Percentiles rank a stretch among this genome's conserved stretches.
These are phyloP conservation scores for Tylopilus felleus DNA, from an alignment of 768 basidiomycete genomes.

Conservation along the genomic window DNA sequence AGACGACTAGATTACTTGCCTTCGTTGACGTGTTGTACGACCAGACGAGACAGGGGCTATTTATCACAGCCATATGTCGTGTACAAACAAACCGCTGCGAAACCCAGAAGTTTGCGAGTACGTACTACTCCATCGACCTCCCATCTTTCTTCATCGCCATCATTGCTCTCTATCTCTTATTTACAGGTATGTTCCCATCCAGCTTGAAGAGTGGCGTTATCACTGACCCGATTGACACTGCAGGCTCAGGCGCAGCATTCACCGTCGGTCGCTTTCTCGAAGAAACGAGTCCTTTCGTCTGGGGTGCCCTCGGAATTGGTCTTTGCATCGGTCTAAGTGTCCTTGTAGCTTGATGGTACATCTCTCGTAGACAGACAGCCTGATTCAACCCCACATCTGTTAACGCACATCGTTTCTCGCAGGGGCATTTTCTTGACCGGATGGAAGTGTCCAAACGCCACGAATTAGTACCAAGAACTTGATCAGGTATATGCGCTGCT, in stretches of 20 bases:
- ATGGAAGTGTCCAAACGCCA: conserved; percentile 87
- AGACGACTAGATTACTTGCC: background rate
- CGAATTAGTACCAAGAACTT: conserved; percentile 96
- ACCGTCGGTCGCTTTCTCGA: conserved; percentile 93
- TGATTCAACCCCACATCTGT: background rate
- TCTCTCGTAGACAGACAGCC: background rate
- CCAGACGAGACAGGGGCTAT: background rate
- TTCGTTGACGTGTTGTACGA: background rate
- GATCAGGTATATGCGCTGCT: conserved; percentile 61
- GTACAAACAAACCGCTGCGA: conserved; percentile 8
- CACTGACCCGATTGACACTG: conserved; percentile 1
- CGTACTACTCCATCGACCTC: conserved; percentile 66
- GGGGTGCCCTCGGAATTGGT: conserved; percentile 88
- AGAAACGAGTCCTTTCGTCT: conserved; percentile 90
- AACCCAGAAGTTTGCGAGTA: background rate
- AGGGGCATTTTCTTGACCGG: conserved; percentile 99
- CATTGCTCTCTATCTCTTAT: conserved; percentile 82
- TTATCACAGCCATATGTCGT: conserved; percentile 13
- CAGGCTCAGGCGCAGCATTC: conserved; percentile 88
- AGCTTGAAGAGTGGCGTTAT: background rate
- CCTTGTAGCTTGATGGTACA: conserved; percentile 92
- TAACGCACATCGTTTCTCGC: conserved; percentile 1
- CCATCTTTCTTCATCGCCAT: conserved; percentile 59
- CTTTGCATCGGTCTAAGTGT: conserved; percentile 93
- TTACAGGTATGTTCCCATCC: conserved; percentile 62